Percentiles rank a stretch among this genome's conserved stretches.
Evolutionary conservation across 306 rosid genomes (phyloP).

Genomic region (Fragaria ananassa): DNA sequence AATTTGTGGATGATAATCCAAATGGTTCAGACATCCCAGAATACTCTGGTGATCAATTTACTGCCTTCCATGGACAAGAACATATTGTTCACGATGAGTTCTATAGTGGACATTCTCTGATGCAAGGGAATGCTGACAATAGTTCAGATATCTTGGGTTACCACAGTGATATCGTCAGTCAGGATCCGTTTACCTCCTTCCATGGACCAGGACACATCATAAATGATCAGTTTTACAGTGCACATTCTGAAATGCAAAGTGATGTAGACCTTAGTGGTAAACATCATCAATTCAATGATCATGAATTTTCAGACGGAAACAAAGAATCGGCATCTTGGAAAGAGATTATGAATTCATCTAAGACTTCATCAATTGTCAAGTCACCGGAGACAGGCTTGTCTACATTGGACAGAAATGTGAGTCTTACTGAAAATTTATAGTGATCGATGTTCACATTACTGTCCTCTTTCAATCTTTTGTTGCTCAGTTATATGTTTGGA

Average conservation of each 20-base stretch:
- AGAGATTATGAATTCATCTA: constrained; percentile 43
- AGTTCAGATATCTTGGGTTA: constrained; percentile 35
- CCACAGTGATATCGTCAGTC: constrained; percentile 31
- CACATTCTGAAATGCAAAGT: constrained; percentile 52
- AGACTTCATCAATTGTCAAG: constrained; percentile 29
- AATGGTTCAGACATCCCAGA: constrained; percentile 32
- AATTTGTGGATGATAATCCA: constrained; percentile 36
- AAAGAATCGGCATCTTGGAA: constrained; percentile 51
- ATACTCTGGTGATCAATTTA: constrained; percentile 27
- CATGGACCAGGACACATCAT: constrained; percentile 34
- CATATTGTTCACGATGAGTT: constrained; percentile 30
- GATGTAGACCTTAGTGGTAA: constrained; percentile 27
- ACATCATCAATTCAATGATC: constrained; percentile 32
- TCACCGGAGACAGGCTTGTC: constrained; percentile 35
- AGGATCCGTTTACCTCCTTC: constrained; percentile 43
- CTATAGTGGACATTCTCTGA: constrained; percentile 33
- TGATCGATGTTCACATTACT: not conserved
- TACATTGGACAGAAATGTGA: constrained; percentile 49
- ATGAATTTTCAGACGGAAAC: constrained; percentile 37
- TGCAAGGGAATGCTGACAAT: constrained; percentile 47
- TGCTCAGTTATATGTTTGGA: not conserved
- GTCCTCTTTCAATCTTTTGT: not conserved
- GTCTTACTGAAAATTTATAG: constrained; percentile 30
- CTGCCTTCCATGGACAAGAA: constrained; percentile 41
- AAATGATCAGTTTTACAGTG: constrained; percentile 35